Base-by-base conservation (phyloP, 345 rosid species). In the Excoecaria cochinchinensis region DNA sequence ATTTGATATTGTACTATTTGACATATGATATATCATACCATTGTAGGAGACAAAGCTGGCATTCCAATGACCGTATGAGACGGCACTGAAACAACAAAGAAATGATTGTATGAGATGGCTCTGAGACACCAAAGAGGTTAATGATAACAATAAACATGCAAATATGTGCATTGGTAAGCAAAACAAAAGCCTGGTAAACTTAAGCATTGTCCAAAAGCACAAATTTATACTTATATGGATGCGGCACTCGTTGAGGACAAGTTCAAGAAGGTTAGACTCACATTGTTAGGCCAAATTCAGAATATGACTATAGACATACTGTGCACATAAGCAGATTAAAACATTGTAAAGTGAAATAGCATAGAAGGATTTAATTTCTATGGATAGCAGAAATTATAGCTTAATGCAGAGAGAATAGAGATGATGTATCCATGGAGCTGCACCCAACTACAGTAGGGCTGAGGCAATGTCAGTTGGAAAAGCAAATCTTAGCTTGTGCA, bases 31-130 rank as follows among this genome's bases (percentile, higher is more conserved):
- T 19, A 71, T 78, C 90, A 78, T 83, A 95, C 99, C 99, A 95
- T 95, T 66, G 98, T 90, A n/a, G 99, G 99, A 77, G 99, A 95
- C 86, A 92, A 85, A 71, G 99, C 99, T 65, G 99, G 99, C 99
- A 95, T 91, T 81, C 90, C 86, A 53, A 95, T 80, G 79, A 92
- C 86, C 11, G 82, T 72, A 78, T 94, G 94, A 14, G 90, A 40
- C 74, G 90, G 75, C 72, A 90, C 97, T 94, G 87, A 66, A 82
- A 76, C 22, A 51, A 82, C 22, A 78, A 51, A 85, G 66, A 86
- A 53, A 95, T 80, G 79, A 92, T 85, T 16, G 82, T 72, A 78
- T 95, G 94, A 15, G 90, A 40, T 75, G 90, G 75, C 72, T 91
- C 97, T 95, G 86, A 64, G 80, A 76, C 24, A 52, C 80, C 24